phyloP scores from a whole-genome alignment of 495 filamentous ascomycete genomes.

The Talaromyces adpressus region DNA sequence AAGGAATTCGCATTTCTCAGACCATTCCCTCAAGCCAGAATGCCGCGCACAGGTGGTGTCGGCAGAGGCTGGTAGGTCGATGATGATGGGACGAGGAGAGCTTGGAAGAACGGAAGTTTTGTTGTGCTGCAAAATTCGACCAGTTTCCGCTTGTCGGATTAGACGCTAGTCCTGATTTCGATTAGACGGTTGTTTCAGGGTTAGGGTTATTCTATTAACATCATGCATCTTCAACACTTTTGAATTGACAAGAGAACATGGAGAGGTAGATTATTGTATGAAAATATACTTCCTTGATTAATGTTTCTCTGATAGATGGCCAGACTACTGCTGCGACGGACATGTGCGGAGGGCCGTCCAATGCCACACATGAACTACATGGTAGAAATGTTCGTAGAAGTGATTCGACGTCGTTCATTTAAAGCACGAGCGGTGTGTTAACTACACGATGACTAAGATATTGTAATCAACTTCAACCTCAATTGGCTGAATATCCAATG shows the following conservation, averaged over 20 bases:
- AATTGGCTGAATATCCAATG: background rate
- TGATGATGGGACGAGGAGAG: background rate
- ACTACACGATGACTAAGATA: background rate
- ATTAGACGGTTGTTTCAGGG: background rate
- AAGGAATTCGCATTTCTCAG: constrained; percentile 26
- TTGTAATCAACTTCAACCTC: background rate
- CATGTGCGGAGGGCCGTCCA: background rate
- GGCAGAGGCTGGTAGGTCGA: background rate
- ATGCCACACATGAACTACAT: background rate
- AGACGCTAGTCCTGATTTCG: background rate
- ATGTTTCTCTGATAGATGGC: background rate
- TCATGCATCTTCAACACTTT: background rate
- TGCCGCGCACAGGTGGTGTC: constrained; percentile 5
- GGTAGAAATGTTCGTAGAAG: too few species aligned
- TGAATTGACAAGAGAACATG: background rate
- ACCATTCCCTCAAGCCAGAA: constrained; percentile 4
- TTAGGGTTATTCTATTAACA: too few species aligned
- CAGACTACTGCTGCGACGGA: background rate
- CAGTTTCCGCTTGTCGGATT: background rate
- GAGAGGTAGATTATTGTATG: background rate
- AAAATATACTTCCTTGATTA: too few species aligned
- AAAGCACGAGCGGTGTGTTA: background rate
- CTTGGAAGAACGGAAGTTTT: background rate
- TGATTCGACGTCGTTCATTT: background rate
- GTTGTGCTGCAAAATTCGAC: background rate